Conservation (phyloP, 2,329 filamentous ascomycete species). For the Cylindrodendrum hubeiense region DNA sequence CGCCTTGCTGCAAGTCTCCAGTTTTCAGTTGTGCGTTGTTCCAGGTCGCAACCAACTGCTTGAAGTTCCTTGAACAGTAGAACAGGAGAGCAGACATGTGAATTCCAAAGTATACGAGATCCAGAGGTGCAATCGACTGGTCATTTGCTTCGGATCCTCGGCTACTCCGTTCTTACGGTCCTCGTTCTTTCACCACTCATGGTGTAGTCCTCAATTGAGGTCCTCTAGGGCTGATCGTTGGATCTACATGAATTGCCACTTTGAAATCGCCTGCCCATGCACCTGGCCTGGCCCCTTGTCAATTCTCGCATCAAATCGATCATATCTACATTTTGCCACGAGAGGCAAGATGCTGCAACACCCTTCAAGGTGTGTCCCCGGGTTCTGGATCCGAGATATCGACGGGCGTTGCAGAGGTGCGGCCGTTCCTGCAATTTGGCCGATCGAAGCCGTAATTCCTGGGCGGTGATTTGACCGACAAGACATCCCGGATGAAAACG, state of each 20-base stretch:
- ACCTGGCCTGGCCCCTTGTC: background rate
- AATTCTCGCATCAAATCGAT: background rate
- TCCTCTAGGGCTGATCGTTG: background rate
- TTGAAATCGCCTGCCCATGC: constrained; percentile 4
- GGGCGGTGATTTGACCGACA: background rate
- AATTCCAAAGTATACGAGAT: background rate
- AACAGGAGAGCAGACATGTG: background rate
- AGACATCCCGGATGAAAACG: background rate
- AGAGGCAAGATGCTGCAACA: background rate
- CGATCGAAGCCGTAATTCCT: background rate
- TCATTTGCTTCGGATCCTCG: background rate
- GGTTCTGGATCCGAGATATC: background rate
- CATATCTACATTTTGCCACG: background rate
- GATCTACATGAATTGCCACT: background rate
- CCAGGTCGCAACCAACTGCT: background rate
- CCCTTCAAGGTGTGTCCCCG: background rate
- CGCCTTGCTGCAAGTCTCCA: background rate
- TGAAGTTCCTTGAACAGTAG: background rate
- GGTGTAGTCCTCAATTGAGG: background rate
- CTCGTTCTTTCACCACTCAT: too few species aligned
- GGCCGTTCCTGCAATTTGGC: background rate
- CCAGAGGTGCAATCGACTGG: background rate
- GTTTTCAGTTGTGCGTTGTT: background rate
- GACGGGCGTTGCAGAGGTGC: background rate
- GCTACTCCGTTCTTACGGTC: too few species aligned